phyloP scores from a whole-genome alignment of 2,329 filamentous ascomycete species.

The Penicillium sp. region DNA sequence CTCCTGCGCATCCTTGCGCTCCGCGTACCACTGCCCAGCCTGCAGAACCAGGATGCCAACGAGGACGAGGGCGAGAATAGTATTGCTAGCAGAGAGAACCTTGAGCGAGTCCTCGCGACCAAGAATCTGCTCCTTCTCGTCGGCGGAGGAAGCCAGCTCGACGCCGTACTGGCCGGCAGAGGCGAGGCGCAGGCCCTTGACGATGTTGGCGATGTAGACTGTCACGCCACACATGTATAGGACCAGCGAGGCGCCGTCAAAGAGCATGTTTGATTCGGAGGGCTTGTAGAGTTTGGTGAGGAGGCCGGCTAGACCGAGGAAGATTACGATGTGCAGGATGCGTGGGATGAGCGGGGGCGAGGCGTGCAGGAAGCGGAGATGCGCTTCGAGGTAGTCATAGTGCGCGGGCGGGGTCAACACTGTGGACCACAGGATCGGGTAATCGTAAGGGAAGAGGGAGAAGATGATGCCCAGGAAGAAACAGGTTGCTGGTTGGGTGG shows the following conservation, averaged over 20 bases:
- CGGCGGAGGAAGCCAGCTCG: constrained; percentile 34
- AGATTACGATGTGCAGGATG: constrained; percentile 90
- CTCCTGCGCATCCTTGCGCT: constrained; percentile 86
- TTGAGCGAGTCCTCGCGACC: constrained; percentile 84
- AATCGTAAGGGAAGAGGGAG: constrained; percentile 86
- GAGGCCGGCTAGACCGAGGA: constrained; percentile 82
- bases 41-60: constrained; percentile 90
- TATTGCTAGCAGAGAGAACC: constrained; percentile 91
- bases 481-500: constrained; percentile 63
- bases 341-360: constrained; percentile 88
- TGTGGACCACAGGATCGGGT: constrained; percentile 48
- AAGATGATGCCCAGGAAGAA: constrained; percentile 99
- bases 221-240: constrained; percentile 82
- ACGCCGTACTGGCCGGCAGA: constrained; percentile 66
- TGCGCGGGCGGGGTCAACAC: constrained; percentile 53
- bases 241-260: constrained; percentile 72
- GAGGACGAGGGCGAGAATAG: constrained; percentile 87
- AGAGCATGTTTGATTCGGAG: constrained; percentile 90
- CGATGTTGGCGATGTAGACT: constrained; percentile 93
- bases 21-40: constrained; percentile 97
- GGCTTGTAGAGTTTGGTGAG: constrained; percentile 93
- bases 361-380: constrained; percentile 87
- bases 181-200: constrained; percentile 87
- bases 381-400: constrained; percentile 80
- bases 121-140: constrained; percentile 65